A percentile compares a stretch with the other conserved stretches of the same genome.
Evolutionary conservation across 305 asterid genomes (phyloP).

Genomic region (Stenogyne calaminthoides): DNA sequence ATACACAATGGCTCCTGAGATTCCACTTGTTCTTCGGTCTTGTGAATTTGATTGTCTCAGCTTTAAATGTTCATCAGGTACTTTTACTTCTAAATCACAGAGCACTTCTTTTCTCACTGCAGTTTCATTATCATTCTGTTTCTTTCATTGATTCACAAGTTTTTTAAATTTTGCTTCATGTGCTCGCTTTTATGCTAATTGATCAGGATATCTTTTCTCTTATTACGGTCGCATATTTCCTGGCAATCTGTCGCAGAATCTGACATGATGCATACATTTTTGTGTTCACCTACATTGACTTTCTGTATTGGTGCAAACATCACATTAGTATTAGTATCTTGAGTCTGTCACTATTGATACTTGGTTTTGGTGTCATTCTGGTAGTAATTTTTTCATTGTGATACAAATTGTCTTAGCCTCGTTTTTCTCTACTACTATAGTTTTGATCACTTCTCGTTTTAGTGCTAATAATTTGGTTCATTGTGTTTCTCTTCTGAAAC

Average conservation of each 20-base stretch:
- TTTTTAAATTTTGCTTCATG: constrained; percentile 10
- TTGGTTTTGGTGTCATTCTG: constrained; percentile 7
- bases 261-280: constrained; percentile 8
- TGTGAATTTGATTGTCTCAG: constrained; percentile 87
- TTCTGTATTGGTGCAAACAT: neutral
- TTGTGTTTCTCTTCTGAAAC: neutral
- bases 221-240: neutral
- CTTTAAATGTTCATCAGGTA: constrained; percentile 89
- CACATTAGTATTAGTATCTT: neutral
- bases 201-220: neutral
- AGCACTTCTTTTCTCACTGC: neutral
- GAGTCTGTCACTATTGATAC: neutral
- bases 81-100: constrained; percentile 7
- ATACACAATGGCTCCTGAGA: constrained; percentile 84
- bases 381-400: constrained; percentile 1
- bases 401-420: neutral
- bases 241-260: constrained; percentile 8
- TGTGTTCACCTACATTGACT: constrained; percentile 1
- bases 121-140: constrained; percentile 5
- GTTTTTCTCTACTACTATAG: constrained; percentile 15
- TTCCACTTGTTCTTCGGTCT: constrained; percentile 89
- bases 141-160: constrained; percentile 11
- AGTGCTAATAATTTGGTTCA: constrained; percentile 1
- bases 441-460: neutral
- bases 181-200: constrained; percentile 3